phyloP scores from a whole-genome alignment of 1,284 basidiomycete genomes.

The Moesziomyces antarcticus region DNA sequence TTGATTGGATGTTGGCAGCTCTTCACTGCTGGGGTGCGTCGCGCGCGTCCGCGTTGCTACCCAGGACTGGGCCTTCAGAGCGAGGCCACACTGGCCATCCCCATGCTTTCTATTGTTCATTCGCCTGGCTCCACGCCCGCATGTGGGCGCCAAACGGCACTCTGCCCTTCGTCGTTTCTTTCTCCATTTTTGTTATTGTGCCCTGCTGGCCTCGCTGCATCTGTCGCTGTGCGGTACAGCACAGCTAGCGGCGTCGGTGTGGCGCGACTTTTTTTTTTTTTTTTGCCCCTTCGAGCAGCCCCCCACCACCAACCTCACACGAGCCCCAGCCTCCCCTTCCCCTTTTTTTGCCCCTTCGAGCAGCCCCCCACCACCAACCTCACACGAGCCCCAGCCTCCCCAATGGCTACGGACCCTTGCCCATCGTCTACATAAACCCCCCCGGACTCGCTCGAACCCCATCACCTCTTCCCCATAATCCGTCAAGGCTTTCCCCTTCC shows the following conservation, averaged over 20 bases:
- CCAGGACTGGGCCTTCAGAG: not conserved
- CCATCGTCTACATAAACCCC: constrained; percentile 42
- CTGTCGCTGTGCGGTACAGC: not conserved
- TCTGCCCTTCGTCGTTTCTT: not conserved
- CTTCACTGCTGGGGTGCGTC: not conserved
- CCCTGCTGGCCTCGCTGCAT: not conserved
- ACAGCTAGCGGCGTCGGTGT: too few species aligned
- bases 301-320: not conserved
- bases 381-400: not conserved
- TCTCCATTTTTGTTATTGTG: not conserved
- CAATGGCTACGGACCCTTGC: constrained; percentile 1
- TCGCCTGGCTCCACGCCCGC: not conserved
- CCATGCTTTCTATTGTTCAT: not conserved
- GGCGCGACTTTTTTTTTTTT: constrained; percentile 2
- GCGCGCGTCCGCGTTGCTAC: not conserved
- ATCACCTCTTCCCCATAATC: constrained; percentile 16
- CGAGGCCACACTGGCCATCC: not conserved
- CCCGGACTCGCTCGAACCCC: not conserved
- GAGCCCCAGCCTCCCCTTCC: constrained; percentile 2
- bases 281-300: constrained; percentile 1
- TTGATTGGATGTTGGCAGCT: constrained; percentile 24
- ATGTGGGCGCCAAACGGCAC: not conserved
- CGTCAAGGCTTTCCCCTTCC: constrained; percentile 18
- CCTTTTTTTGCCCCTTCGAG: constrained; percentile 1
- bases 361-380: not conserved